A percentile compares a stretch with the other conserved stretches of the same genome.
Conservation (phyloP, 208 protist species). For the Acanthamoeba castellanii region DNA sequence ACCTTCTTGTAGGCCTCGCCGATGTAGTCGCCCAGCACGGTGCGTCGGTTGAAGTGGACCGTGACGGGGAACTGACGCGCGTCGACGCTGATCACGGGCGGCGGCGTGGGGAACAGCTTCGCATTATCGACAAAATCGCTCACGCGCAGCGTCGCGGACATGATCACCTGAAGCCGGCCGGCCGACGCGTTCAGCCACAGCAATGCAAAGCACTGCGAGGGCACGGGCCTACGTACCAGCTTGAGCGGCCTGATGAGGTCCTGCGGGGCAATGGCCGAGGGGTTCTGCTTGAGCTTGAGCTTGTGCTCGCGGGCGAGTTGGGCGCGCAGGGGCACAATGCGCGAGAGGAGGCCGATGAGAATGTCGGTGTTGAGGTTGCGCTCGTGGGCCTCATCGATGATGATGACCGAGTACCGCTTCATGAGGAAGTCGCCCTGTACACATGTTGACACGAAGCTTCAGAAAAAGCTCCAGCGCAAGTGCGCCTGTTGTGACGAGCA, state of each 20-base stretch:
- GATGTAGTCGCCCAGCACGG: conserved; percentile 95
- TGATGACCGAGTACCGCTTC: conserved; percentile 90
- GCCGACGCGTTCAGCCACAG: too few relatives aligned
- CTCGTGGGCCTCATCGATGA: conserved; percentile 97
- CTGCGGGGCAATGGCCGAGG: background rate
- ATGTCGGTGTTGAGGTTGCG: conserved; percentile 95
- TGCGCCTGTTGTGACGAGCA: too few relatives aligned
- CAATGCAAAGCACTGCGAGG: background rate
- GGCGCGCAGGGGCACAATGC: conserved; percentile 95
- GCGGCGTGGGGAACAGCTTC: conserved; percentile 95
- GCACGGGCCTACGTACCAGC: conserved; percentile 3
- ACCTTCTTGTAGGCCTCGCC: conserved; percentile 96
- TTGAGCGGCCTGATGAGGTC: conserved; percentile 75
- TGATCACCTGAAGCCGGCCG: conserved; percentile 87
- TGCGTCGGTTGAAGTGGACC: conserved; percentile 96
- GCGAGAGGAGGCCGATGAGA: conserved; percentile 98
- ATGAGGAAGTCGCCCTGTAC: conserved; percentile 90
- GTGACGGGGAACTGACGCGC: conserved; percentile 97
- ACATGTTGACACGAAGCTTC: too few relatives aligned
- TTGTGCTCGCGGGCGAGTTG: conserved; percentile 37
- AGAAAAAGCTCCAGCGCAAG: too few relatives aligned
- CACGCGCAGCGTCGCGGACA: conserved; percentile 94
- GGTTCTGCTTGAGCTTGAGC: conserved; percentile 41
- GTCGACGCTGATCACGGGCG: conserved; percentile 96
- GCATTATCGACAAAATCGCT: conserved; percentile 95